Evolutionary conservation across 805 yeast genomes (phyloP), one percentile per base, ranked within the genome.

Genomic region (Torulaspora delbrueckii): DNA sequence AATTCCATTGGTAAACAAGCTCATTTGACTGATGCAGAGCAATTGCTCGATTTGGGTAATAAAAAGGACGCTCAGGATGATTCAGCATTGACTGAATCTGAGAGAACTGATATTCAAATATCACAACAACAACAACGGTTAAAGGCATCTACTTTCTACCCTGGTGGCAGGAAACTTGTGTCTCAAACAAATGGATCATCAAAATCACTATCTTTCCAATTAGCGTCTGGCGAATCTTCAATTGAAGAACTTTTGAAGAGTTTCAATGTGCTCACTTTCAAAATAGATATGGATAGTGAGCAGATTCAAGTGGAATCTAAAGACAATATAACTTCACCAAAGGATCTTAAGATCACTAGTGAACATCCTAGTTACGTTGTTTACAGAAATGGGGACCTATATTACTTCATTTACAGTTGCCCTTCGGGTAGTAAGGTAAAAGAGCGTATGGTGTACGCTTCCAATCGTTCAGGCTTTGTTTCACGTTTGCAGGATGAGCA

Each of bases 371-470:
- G 68, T 58, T 89, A 80, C 62, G 77, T 78, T 25, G 52, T 86
- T 22, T 76, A 75, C 59, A 74, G 70, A 40, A 70, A 70, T 50
- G 66, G 67, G 1, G 66, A 61, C 1, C 64, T 71, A 37, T 55
- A 58, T 31, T 78, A 77, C 27, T 89, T 91, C 63, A 78, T 90
- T 26, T 87, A 87, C 62, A 75, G 91, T 6, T 90, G 96, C 65
- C 98, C 99, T 3, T 80, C 95, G 0, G 89, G 90, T 1, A 83
- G 96, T 35, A 82, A 81, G 66, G 93, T 93, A 33, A 85, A 83
- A 64, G 93, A 89, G 42, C 77, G 98, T 57, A 91, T 91, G 97
- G 64, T 89, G 41, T 88, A 89, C 59, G 98, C 99, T 1, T 78
- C 96, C 2, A 84, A 83, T 50, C 84, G 81, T 59, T 74, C 72